Evolutionary conservation across 495 filamentous ascomycete genomes (phyloP).

Genomic region (Xanthoparmelia taractica): DNA sequence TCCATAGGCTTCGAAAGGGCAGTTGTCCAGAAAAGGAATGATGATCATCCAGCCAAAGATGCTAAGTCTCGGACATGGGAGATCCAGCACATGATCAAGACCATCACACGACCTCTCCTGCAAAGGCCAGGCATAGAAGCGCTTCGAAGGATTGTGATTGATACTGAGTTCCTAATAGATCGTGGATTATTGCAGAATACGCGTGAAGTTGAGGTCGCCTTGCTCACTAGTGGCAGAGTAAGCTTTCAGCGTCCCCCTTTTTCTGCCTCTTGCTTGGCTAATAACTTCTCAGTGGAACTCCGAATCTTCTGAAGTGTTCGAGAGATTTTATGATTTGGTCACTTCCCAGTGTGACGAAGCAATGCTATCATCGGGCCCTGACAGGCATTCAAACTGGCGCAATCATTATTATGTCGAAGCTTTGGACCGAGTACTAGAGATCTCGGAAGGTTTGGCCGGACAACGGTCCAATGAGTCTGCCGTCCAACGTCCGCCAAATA

Average conservation of each 20-base stretch:
- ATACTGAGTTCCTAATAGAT: conserved; percentile 3
- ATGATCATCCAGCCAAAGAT: background rate
- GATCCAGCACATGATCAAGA: conserved; percentile 2
- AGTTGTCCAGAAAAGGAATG: conserved; percentile 3
- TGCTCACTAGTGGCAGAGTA: conserved; percentile 11
- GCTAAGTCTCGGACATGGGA: background rate
- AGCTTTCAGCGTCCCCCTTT: background rate
- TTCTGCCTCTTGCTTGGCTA: background rate
- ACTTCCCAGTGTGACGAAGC: background rate
- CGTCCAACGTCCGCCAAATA: background rate
- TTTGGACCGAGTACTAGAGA: background rate
- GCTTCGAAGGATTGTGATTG: background rate
- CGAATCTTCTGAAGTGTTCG: background rate
- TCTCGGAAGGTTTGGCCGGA: background rate
- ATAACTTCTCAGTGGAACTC: background rate
- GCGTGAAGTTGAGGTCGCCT: conserved; percentile 10
- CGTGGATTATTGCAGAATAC: conserved; percentile 3
- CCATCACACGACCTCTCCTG: conserved; percentile 6
- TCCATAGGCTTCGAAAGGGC: background rate
- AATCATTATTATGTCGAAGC: background rate
- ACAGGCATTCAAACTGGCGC: background rate
- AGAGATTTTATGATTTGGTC: background rate
- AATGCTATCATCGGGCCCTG: background rate
- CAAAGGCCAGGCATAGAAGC: conserved; percentile 8
- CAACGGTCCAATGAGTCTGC: background rate